Evolutionary conservation across 78 protist genomes (phyloP), one percentile per base, ranked within the genome.

Genomic region (Capsaspora owczarzaki): DNA sequence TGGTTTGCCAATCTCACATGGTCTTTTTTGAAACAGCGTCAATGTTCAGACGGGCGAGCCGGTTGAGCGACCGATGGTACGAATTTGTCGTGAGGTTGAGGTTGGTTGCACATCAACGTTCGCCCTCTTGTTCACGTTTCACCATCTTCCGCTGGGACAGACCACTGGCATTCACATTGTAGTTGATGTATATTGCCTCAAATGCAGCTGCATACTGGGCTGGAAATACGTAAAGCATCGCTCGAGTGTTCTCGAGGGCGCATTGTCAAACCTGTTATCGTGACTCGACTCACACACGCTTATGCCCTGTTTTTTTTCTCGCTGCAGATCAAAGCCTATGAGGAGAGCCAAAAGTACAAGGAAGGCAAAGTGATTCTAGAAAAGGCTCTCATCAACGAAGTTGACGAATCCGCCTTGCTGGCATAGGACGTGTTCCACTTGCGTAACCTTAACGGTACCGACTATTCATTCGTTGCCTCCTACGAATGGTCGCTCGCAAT

Each of bases 311-410:
- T n/a, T 68, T n/a, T 46, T 72, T 37, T 53, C 1, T 0, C 46
- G 2, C 14, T 42, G 31, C 75, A 83, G 79, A 56, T 79, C 20
- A 81, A 85, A 60, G 92, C 92, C 0, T 80, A 68, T 56, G 92
- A 85, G 72, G 83, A 78, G 43, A 66, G 74, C 37, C 92, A 89
- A 72, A 85, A 85, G 85, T 89, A 89, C 80, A 89, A 89, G 85
- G 92, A 89, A 42, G 89, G 89, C 25, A 85, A 85, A 78, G 76
- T 76, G 56, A 86, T 89, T 42, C 66, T 89, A 43, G 92, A 89
- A 75, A 74, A 82, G 83, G 85, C 85, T 5, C 80, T 82, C 61
- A 72, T 82, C n/a, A n/a, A n/a, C n/a, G n/a, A n/a, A n/a, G n/a
- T n/a, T n/a, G n/a, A n/a, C n/a, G n/a, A n/a, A n/a, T n/a, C n/a